These are phyloP conservation scores for Ceratonia siliqua DNA, from an alignment of 306 rosid genomes.

Conservation along the genomic window DNA sequence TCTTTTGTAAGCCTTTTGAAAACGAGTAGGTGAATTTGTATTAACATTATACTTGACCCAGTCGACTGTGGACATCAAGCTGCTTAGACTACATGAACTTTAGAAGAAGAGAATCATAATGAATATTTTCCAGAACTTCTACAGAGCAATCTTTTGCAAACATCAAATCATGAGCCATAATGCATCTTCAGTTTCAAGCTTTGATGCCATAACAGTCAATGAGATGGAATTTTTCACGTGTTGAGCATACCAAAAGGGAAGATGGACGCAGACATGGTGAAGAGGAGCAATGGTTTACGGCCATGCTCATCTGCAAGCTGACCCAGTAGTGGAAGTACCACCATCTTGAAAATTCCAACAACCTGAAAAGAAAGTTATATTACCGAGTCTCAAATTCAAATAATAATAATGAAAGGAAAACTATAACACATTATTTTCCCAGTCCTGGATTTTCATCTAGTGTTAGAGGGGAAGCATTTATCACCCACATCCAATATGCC, in stretches of 20 bases:
- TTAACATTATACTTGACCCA: neutral
- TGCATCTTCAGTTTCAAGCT: neutral
- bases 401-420: neutral
- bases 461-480: neutral
- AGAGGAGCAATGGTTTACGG: constrained; percentile 72
- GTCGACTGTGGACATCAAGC: neutral
- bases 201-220: neutral
- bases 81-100: neutral
- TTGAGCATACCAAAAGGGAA: constrained; percentile 69
- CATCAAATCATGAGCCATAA: neutral
- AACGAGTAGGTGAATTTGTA: neutral
- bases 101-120: neutral
- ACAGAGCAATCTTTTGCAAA: neutral
- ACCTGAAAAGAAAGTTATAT: constrained; percentile 40
- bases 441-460: neutral
- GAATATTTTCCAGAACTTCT: neutral
- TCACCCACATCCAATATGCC: neutral
- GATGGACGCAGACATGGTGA: constrained; percentile 63
- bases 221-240: no score
- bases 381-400: neutral
- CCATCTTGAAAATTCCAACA: constrained; percentile 81
- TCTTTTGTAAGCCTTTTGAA: neutral
- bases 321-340: constrained; percentile 75
- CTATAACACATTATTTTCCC: neutral
- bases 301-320: constrained; percentile 88